These are phyloP conservation scores for Aspergillus sclerotialis DNA, from an alignment of 2,329 filamentous ascomycete species.

Conservation along the genomic window DNA sequence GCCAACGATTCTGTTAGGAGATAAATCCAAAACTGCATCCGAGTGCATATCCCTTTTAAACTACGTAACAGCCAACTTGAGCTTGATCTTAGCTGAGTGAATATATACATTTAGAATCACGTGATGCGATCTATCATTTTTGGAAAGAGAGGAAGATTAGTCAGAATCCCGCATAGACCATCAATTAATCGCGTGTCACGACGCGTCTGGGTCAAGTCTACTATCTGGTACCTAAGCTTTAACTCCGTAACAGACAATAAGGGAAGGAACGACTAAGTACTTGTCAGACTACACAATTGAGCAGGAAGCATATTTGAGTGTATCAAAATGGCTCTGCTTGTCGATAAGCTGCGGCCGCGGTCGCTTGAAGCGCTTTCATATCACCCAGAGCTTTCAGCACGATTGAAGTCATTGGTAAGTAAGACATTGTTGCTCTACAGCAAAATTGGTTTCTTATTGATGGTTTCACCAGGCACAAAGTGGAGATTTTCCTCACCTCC, in stretches of 20 bases:
- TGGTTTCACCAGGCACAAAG: slow-evolving; percentile 66
- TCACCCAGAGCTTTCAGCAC: slow-evolving; percentile 78
- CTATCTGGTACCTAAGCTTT: slow-evolving; percentile 7
- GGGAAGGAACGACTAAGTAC: neutral
- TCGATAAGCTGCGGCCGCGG: slow-evolving; percentile 55
- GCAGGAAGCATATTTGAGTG: neutral
- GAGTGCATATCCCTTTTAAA: too few relatives aligned
- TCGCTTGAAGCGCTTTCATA: slow-evolving; percentile 63
- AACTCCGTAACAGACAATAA: neutral
- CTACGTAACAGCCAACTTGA: too few relatives aligned
- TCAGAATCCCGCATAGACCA: slow-evolving; percentile 34
- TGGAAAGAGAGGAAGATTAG: too few relatives aligned
- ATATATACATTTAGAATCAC: too few relatives aligned
- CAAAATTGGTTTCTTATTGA: too few relatives aligned
- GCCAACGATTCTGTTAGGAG: too few relatives aligned
- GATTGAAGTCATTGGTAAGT: slow-evolving; percentile 73
- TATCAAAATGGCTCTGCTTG: slow-evolving; percentile 55
- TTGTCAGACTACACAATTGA: neutral
- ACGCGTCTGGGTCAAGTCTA: slow-evolving; percentile 25
- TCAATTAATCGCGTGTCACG: slow-evolving; percentile 32
- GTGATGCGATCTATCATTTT: too few relatives aligned
- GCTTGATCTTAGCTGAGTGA: too few relatives aligned
- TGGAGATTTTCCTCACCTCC: slow-evolving; percentile 94
- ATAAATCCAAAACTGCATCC: too few relatives aligned
- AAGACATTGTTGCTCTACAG: too few relatives aligned